Conservation (phyloP, 129 eudicot genomes). For the Chrysanthemum seticuspe region DNA sequence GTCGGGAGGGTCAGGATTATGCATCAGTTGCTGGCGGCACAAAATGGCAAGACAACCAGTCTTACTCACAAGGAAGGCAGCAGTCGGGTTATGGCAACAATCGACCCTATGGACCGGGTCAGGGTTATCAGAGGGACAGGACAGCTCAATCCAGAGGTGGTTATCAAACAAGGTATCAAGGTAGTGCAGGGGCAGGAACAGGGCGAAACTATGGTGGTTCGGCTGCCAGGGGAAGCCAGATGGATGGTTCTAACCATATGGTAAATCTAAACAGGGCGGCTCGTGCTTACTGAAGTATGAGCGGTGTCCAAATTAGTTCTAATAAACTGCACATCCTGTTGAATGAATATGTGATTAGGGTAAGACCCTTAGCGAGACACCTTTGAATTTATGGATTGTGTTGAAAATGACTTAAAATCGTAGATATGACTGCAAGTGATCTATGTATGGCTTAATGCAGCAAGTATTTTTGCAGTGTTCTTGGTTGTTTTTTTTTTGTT, state of each 20-base stretch:
- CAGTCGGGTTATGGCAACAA: conserved; percentile 47
- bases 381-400: neutral
- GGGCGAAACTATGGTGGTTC: conserved; percentile 40
- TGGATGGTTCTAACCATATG: conserved; percentile 68
- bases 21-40: conserved; percentile 55
- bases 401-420: neutral
- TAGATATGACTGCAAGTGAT: neutral
- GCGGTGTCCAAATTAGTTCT: too few relatives aligned
- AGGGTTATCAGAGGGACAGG: conserved; percentile 49
- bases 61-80: conserved; percentile 54
- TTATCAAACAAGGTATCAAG: conserved; percentile 44
- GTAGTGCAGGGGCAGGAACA: conserved; percentile 28
- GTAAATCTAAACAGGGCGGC: conserved; percentile 63
- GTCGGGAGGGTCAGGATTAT: conserved; percentile 83
- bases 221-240: conserved; percentile 48
- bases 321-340: too few relatives aligned
- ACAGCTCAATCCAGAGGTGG: conserved; percentile 48
- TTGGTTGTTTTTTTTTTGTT: neutral
- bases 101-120: conserved; percentile 39
- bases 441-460: neutral
- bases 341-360: neutral
- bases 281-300: conserved; percentile 34
- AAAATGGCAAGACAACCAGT: conserved; percentile 63
- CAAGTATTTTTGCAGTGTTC: neutral
- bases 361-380: neutral